Base-by-base conservation (phyloP, 164 flowering plant genomes). In the Brasenia schreberi region DNA sequence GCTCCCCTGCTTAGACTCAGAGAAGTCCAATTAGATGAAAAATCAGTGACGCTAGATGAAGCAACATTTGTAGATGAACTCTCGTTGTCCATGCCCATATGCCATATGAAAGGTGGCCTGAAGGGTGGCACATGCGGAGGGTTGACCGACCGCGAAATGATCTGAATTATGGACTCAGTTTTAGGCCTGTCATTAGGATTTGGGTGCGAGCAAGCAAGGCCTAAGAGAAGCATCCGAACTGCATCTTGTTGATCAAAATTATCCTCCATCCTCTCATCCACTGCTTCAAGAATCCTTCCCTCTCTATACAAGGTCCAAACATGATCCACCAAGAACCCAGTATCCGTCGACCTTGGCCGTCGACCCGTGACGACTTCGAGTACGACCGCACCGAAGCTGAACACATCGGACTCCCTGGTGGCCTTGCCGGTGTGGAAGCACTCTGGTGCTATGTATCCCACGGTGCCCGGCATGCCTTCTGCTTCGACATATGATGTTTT, bases 151-250 rank as follows among this genome's bases (percentile, higher is more conserved):
- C 85, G 82, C 0, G 81, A 63, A 3, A 84, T 65, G 9, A 89
- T 82, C 76, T 84, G 96, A 14, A 79, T 43, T 3, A 89, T 79
- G 2, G 59, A 67, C 64, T 76, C 77, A 0, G 86, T 77, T 39
- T 73, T 71, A 4, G 96, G 96, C 70, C 90, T 74, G 63, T 90
- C 82, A 19, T 65, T 33, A 0, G 86, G 84, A 0, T 68, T 74
- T 1, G 96, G 90, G 70, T 87, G 91, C 0, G 82, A 86, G 68
- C 94, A 90, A 0, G 92, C 92, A 59, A 87, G 69, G 19, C 88
- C 96, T 18, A 90, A 74, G 39, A 78, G 75, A 49, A 88, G 69
- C 6, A 88, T 74, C 67, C 80, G 61, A 59, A 70, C 68, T 0
- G 88, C 90, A 69, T 90, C 85, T 4, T 80, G 88, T 17, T 7